Evolutionary conservation across 139 green algal genomes (phyloP).

Genomic region (Micractinium sp.): DNA sequence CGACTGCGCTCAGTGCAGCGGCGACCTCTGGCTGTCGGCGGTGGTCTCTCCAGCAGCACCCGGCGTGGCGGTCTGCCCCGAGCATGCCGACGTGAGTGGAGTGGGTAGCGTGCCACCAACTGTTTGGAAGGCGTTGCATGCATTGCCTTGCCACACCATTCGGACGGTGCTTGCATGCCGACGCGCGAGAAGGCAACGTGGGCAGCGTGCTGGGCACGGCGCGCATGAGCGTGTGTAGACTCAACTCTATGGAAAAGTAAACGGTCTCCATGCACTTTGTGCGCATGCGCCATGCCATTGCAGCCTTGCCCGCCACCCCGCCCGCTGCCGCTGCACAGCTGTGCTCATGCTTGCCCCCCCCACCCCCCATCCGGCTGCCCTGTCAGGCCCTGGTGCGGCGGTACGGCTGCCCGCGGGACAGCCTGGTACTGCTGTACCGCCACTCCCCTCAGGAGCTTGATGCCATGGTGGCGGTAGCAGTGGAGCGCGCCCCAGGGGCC

Average conservation of each 20-base stretch:
- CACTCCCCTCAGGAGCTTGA: constrained; percentile 55
- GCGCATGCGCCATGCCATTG: no score
- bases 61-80: constrained; percentile 64
- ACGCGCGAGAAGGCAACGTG: no score
- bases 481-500: constrained; percentile 15
- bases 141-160: no score
- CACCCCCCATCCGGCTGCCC: neutral
- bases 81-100: constrained; percentile 58
- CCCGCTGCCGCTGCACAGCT: neutral
- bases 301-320: no score
- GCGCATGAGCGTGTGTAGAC: no score
- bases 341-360: neutral
- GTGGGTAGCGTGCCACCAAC: no score
- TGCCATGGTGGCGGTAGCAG: constrained; percentile 37
- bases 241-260: no score
- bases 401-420: constrained; percentile 39
- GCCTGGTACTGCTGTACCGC: constrained; percentile 70
- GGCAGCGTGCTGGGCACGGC: no score
- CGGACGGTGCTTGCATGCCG: no score
- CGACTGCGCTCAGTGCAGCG: constrained; percentile 73
- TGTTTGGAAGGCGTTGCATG: no score
- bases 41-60: constrained; percentile 59
- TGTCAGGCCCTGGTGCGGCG: constrained; percentile 4
- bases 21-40: constrained; percentile 77
- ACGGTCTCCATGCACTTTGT: no score